A percentile compares a stretch with the other conserved stretches of the same genome.
These are phyloP conservation scores for Coccomyxa subellipsoidea DNA, from an alignment of 163 green algal genomes.

Conservation along the genomic window DNA sequence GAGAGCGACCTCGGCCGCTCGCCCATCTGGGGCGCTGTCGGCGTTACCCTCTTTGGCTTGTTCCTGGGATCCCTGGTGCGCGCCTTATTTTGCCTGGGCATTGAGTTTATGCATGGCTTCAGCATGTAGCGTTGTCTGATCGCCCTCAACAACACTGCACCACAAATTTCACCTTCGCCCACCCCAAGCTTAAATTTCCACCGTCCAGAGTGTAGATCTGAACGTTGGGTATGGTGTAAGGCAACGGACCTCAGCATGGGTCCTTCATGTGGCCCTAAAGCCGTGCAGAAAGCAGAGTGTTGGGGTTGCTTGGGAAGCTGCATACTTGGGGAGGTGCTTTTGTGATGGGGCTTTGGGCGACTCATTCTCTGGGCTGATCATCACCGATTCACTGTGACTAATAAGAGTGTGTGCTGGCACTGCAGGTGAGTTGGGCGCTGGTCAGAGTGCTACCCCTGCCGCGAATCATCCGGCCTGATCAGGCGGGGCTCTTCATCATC, in stretches of 20 bases:
- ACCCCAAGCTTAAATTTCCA: no score
- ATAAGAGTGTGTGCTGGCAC: background rate
- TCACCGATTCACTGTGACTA: background rate
- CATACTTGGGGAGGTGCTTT: background rate
- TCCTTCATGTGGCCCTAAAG: no score
- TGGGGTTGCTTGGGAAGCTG: background rate
- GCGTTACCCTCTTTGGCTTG: slow-evolving; percentile 50
- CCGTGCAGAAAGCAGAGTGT: no score
- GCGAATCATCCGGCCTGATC: slow-evolving; percentile 41
- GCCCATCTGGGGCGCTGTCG: slow-evolving; percentile 68
- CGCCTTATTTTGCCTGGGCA: background rate
- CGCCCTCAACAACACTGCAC: background rate
- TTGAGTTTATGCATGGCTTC: background rate
- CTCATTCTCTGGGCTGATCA: background rate
- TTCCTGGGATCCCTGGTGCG: slow-evolving; percentile 21
- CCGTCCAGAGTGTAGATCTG: no score
- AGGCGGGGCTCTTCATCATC: slow-evolving; percentile 57
- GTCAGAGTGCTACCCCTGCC: slow-evolving; percentile 44
- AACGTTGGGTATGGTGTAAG: no score
- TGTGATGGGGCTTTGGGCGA: no score
- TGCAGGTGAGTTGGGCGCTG: slow-evolving; percentile 19
- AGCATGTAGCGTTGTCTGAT: no score
- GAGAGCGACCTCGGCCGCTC: slow-evolving; percentile 68
- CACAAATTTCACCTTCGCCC: no score
- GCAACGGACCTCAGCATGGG: no score